Evolutionary conservation across 306 rosid genomes (phyloP).

Genomic region (Prunus armeniaca): DNA sequence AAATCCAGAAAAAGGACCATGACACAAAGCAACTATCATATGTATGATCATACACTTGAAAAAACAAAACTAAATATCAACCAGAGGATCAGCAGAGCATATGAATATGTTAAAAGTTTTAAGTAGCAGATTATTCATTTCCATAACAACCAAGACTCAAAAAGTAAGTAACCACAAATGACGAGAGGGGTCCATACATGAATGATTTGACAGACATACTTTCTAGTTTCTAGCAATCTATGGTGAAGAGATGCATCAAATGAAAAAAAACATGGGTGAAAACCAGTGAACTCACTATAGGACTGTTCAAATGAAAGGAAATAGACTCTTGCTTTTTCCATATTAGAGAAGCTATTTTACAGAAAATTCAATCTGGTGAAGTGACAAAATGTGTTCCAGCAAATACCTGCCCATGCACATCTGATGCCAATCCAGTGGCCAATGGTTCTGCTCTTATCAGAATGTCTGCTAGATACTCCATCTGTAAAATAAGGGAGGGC

Average conservation of each 20-base stretch:
- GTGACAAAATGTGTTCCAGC: conserved; percentile 14
- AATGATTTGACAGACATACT: not conserved
- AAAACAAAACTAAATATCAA: not conserved
- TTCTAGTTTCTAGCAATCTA: not conserved
- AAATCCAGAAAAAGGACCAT: not conserved
- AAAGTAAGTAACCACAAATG: not conserved
- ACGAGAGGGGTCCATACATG: not conserved
- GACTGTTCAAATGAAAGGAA: not conserved
- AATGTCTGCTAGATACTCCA: conserved; percentile 81
- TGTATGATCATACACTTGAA: not conserved
- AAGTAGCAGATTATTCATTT: not conserved
- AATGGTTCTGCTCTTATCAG: conserved; percentile 76
- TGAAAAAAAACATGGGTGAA: not conserved
- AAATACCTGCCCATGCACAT: conserved; percentile 96
- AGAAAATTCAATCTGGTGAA: not conserved
- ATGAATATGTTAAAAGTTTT: too few species aligned
- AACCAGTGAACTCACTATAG: not conserved
- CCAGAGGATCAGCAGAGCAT: too few species aligned
- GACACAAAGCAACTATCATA: not conserved
- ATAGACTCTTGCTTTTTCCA: not conserved
- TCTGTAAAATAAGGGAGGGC: conserved; percentile 60
- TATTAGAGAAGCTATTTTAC: not conserved
- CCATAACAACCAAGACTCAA: not conserved
- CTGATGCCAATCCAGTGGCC: conserved; percentile 92
- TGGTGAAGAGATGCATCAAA: not conserved